Base-by-base conservation (phyloP, 2,329 filamentous ascomycete genomes). In the Chaetomium sp. region DNA sequence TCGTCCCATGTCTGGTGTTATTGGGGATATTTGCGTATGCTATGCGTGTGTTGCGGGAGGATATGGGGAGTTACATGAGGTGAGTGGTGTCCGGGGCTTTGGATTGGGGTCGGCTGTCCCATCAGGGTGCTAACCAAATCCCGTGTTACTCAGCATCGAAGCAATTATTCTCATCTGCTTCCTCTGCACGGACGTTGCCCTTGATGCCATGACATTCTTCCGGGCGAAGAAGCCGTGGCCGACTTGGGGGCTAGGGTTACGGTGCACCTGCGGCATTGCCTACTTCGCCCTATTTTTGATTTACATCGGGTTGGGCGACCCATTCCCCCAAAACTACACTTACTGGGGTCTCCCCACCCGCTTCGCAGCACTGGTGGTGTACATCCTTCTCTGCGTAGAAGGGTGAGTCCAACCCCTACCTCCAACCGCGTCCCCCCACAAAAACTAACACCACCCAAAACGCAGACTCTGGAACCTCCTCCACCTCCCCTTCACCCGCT, bases 351-450 rank as follows among this genome's bases (percentile, higher is more conserved):
- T 80, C 58, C 31, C 67, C 49, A 65, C 70, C 6, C 65, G 66
- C 23, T 72, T 70, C 45, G 71, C 76, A 2, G 72, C 74, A 9
- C 72, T 71, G 9, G 66, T 78, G 55, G 73, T 78, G 8, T 74
- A 79, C 64, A 67, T 74, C 57, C 74, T 80, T 57, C 69, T 80
- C 23, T 78, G 76, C 72, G 67, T 74, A 27, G 70, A 75, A 58
- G 73, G 75, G 66, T 70, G 60, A 38, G 69, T 63, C 13, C 5
- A 29, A 35, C 16, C 23, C 51, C 12, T 5, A 13, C 5, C 16
- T 49, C 19, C 19, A 21, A 10, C 2, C 3, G 16, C 19, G 7
- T 23, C n/a, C n/a, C 19, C 27, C 23, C 8, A 4, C 19, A 50
- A 4, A 35, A 35, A 50, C 42, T 35, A 33, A 42, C 55, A 29